phyloP scores from a whole-genome alignment of 2,329 filamentous ascomycete genomes.

The Sclerotinia nivalis region DNA sequence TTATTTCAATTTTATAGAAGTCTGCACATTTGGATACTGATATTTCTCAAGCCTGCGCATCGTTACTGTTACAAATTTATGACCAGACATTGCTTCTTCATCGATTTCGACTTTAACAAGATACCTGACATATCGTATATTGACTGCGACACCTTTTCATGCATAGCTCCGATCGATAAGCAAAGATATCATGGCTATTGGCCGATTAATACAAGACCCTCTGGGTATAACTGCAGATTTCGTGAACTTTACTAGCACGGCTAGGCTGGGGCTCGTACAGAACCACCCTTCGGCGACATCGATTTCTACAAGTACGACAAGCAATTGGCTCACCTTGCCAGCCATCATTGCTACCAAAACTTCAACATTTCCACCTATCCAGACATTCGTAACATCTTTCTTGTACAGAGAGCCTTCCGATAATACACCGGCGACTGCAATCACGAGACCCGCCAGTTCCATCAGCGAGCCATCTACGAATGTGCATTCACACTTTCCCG shows the following conservation, averaged over 20 bases:
- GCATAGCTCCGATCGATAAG: background rate
- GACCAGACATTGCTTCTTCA: constrained; percentile 10
- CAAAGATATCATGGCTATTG: constrained; percentile 4
- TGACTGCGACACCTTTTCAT: background rate
- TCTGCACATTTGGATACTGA: constrained; percentile 11
- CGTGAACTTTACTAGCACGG: background rate
- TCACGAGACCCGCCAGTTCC: background rate
- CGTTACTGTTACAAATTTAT: constrained; percentile 8
- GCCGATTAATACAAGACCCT: background rate
- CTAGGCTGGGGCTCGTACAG: background rate
- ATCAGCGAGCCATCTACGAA: constrained; percentile 2
- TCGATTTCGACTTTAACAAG: background rate
- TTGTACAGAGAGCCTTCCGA: background rate
- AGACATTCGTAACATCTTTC: constrained; percentile 16
- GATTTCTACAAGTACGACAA: background rate
- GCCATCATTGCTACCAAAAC: background rate
- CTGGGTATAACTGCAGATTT: background rate
- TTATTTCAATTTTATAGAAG: background rate
- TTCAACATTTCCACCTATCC: background rate
- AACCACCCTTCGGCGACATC: background rate
- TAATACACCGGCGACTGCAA: background rate
- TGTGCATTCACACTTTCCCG: background rate
- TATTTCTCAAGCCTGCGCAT: constrained; percentile 4
- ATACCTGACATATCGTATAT: background rate
- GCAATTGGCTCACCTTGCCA: background rate